Percentiles rank a stretch among this genome's conserved stretches.
These are phyloP conservation scores for Coix lacrymajobi DNA, from an alignment of 176 grass and related monocot genomes.

Conservation along the genomic window DNA sequence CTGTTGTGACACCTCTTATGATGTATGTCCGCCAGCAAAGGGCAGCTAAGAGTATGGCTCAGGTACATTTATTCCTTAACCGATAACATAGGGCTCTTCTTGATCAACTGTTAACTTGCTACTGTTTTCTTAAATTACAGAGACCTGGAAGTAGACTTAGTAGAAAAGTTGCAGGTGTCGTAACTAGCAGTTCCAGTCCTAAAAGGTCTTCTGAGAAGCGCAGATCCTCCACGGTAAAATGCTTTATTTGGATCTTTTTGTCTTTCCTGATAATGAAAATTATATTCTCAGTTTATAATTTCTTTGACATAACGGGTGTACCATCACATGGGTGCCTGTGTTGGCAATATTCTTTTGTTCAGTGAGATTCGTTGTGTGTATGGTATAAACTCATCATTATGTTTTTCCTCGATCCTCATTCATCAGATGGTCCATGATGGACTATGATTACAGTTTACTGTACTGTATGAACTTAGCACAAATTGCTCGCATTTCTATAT, in stretches of 20 bases:
- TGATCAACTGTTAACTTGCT: constrained; percentile 1
- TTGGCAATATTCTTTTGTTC: neutral
- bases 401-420: neutral
- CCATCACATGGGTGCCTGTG: neutral
- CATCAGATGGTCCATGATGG: neutral
- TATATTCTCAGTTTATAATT: constrained; percentile 1
- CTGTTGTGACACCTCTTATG: constrained; percentile 88
- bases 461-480: neutral
- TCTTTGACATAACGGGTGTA: neutral
- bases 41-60: constrained; percentile 77
- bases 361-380: neutral
- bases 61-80: constrained; percentile 41
- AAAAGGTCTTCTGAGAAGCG: constrained; percentile 81
- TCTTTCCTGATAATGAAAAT: neutral
- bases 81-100: neutral
- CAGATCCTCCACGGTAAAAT: constrained; percentile 58
- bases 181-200: constrained; percentile 50
- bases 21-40: constrained; percentile 83
- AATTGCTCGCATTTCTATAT: neutral
- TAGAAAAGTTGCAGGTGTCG: constrained; percentile 65
- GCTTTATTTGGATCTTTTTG: neutral
- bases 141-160: constrained; percentile 57
- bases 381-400: neutral
- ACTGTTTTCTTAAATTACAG: constrained; percentile 38
- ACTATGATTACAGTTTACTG: neutral